Base-by-base conservation (phyloP, 306 rosid genomes). In the Vicia faba region DNA sequence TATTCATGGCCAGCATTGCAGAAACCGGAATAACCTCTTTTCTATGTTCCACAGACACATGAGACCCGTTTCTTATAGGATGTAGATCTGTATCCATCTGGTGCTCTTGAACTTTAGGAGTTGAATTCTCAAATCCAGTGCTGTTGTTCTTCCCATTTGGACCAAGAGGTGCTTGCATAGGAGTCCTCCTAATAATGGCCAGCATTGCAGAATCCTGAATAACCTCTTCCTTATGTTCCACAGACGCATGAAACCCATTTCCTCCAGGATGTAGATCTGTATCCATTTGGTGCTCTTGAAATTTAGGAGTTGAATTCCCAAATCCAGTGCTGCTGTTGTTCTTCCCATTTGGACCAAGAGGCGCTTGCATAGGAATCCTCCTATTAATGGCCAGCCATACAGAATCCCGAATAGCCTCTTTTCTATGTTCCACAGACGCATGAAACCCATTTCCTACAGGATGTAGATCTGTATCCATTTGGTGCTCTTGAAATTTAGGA, bases 141-240 rank as follows among this genome's bases (percentile, higher is more conserved):
- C 49, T 64, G 40, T 39, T 64, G 69, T 20, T 77, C 80, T 77
- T 88, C 69, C 82, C 85, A 7, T 70, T 70, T 61, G 83, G 84
- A 43, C 87, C 85, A 43, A 82, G 78, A 61, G 85, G 84, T 48
- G 87, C 87, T 68, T 7, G 74, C 45, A 87, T 70, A 53, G 86
- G 89, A 64, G 82, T 69, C 64, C 60, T 68, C 39, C 72, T 56
- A 33, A 18, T 25, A 48, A 67, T 43, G 61, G 35, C 51, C 10
- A 74, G 72, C 28, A 25, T 25, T 25, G 28, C 38, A 33, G 38
- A 33, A 1, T 33, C 38, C 9, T 0, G 38, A 58, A 78, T 83
- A 69, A 83, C 82, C 83, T 87, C 91, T 74, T 84, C 84, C 39
- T 82, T 84, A 23, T 89, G 83, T 72, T 83, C 88, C 15, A 64